Evolutionary conservation across 371 early-diverging fungal species (phyloP).

Genomic region (Vavraia culicis): DNA sequence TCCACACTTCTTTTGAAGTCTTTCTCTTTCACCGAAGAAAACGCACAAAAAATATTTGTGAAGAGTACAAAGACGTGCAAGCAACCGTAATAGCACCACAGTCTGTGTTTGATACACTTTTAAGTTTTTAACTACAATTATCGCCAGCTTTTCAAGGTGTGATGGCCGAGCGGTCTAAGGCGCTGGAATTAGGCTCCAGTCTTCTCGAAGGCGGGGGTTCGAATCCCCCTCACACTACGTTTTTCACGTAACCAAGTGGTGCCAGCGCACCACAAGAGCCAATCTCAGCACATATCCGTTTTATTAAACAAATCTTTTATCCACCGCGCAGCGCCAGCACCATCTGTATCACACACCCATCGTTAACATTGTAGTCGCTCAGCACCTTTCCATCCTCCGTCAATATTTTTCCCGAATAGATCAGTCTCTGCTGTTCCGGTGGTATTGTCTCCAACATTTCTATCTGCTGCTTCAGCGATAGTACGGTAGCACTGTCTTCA

Average conservation of each 20-base stretch:
- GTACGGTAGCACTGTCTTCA: slow-evolving; percentile 16
- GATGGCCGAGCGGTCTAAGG: slow-evolving; percentile 43
- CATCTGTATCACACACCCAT: slow-evolving; percentile 73
- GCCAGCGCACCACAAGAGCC: too few relatives aligned
- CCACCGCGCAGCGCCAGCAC: slow-evolving; percentile 91
- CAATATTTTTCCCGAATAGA: slow-evolving; percentile 33
- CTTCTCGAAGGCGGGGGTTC: slow-evolving; percentile 39
- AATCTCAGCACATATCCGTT: too few relatives aligned
- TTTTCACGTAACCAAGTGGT: too few relatives aligned
- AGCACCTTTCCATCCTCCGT: slow-evolving; percentile 56
- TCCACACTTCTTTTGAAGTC: too few relatives aligned
- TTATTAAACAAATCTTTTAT: slow-evolving; percentile 2
- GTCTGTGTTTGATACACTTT: too few relatives aligned
- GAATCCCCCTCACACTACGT: slow-evolving; percentile 38
- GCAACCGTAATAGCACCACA: too few relatives aligned
- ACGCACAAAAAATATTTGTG: too few relatives aligned
- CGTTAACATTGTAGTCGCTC: slow-evolving; percentile 53
- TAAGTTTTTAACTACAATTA: too few relatives aligned
- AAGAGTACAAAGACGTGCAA: too few relatives aligned
- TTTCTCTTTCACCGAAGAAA: too few relatives aligned
- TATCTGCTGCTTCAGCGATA: slow-evolving; percentile 30
- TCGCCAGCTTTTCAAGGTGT: slow-evolving; percentile 21
- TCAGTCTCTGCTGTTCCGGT: slow-evolving; percentile 33
- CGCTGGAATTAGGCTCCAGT: slow-evolving; percentile 41
- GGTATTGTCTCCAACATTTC: slow-evolving; percentile 27